phyloP scores from a whole-genome alignment of 1,284 basidiomycete genomes.

The Pseudozyma hubeiensis region DNA sequence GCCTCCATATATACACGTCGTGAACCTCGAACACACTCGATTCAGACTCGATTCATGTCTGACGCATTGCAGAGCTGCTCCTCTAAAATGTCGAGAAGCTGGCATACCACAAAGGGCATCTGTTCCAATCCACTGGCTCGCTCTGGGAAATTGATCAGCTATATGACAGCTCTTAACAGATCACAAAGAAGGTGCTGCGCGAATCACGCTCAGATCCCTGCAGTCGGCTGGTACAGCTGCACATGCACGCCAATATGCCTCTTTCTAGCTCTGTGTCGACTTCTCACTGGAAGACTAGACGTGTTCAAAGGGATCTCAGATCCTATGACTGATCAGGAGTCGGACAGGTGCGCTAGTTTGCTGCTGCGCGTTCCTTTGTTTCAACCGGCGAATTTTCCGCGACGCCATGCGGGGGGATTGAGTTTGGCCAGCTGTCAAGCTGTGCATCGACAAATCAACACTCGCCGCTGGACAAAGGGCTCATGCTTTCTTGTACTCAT shows the following conservation, averaged over 20 bases:
- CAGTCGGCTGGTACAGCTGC: not conserved
- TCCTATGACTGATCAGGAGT: no score
- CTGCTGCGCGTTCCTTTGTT: not conserved
- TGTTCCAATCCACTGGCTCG: not conserved
- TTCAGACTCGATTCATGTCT: no score
- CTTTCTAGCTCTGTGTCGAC: no score
- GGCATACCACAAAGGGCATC: not conserved
- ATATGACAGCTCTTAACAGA: not conserved
- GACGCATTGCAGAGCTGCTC: no score
- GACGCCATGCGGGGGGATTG: not conserved
- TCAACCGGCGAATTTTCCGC: not conserved
- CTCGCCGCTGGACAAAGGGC: not conserved
- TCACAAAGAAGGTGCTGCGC: not conserved
- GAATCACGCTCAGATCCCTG: slow-evolving; percentile 8
- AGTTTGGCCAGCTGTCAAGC: slow-evolving; percentile 21
- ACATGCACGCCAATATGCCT: not conserved
- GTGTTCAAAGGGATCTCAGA: no score
- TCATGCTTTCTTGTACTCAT: not conserved
- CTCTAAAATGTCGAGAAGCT: no score
- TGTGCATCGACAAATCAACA: not conserved
- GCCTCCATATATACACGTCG: no score
- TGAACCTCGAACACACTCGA: no score
- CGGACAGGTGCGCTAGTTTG: not conserved
- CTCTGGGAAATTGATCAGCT: not conserved
- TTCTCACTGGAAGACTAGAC: no score